Evolutionary conservation across 2,329 filamentous ascomycete genomes (phyloP).

Genomic region (Sporothrix sp.): DNA sequence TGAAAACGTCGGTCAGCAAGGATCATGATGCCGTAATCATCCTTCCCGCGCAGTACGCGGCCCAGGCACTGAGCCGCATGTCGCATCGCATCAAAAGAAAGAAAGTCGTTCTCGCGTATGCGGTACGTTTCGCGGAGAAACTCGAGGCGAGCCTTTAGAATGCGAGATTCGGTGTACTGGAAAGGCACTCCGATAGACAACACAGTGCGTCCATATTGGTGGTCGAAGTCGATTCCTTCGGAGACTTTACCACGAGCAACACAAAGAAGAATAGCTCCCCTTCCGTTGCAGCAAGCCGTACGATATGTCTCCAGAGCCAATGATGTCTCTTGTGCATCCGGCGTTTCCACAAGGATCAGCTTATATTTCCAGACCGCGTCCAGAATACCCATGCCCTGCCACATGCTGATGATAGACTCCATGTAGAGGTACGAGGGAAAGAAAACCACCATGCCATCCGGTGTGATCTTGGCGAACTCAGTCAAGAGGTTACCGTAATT

Average conservation of each 20-base stretch:
- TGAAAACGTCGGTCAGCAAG: slow-evolving; percentile 87
- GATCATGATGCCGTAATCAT: slow-evolving; percentile 99
- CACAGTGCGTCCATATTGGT: slow-evolving; percentile 94
- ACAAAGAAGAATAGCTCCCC: slow-evolving; percentile 85
- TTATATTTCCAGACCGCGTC: slow-evolving; percentile 99
- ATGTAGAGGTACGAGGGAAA: slow-evolving; percentile 98
- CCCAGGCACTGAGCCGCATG: slow-evolving; percentile 95
- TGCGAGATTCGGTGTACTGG: slow-evolving; percentile 96
- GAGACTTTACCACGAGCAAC: slow-evolving; percentile 96
- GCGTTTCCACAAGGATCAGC: slow-evolving; percentile 92
- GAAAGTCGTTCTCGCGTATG: slow-evolving; percentile 92
- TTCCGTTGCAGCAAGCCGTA: slow-evolving; percentile 93
- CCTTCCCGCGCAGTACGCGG: slow-evolving; percentile 88
- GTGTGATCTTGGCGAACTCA: slow-evolving; percentile 92
- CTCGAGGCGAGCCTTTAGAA: slow-evolving; percentile 88
- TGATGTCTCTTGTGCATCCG: slow-evolving; percentile 93
- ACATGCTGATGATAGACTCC: slow-evolving; percentile 98
- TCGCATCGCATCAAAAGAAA: slow-evolving; percentile 99
- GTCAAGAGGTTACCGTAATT: slow-evolving; percentile 92
- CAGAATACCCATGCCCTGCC: slow-evolving; percentile 96
- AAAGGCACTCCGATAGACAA: slow-evolving; percentile 95
- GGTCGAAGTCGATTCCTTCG: slow-evolving; percentile 98
- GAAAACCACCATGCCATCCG: slow-evolving; percentile 97
- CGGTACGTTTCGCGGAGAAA: slow-evolving; percentile 96
- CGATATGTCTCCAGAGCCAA: slow-evolving; percentile 93